Conservation (phyloP, 1,284 basidiomycete genomes). For the Apiotrichum domesticum region DNA sequence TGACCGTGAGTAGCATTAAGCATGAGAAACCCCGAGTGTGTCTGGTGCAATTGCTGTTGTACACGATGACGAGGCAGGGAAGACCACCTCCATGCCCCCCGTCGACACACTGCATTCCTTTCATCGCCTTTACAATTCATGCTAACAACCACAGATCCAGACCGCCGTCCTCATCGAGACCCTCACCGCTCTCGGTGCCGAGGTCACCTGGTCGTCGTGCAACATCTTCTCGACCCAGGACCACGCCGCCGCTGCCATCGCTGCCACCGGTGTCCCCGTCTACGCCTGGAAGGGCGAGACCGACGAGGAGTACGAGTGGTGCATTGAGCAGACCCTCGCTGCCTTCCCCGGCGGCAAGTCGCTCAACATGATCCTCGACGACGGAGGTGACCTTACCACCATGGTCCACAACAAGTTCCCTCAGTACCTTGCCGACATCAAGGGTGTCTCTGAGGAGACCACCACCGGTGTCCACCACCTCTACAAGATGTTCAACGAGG, state of each 20-base stretch:
- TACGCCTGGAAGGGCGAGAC: constrained; percentile 99
- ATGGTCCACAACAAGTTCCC: constrained; percentile 96
- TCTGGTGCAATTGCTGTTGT: too few species aligned
- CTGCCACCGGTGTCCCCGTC: constrained; percentile 95
- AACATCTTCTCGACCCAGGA: constrained; percentile 99
- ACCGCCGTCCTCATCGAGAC: constrained; percentile 73
- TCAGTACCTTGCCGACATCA: constrained; percentile 74
- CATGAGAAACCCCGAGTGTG: too few species aligned
- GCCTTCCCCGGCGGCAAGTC: constrained; percentile 64
- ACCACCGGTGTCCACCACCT: constrained; percentile 99
- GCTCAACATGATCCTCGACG: constrained; percentile 99
- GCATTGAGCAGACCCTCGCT: constrained; percentile 89
- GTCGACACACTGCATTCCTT: too few species aligned
- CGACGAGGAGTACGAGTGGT: constrained; percentile 98
- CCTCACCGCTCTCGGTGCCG: constrained; percentile 86
- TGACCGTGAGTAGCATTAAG: constrained; percentile 89
- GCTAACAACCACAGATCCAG: background rate
- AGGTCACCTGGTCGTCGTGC: constrained; percentile 99
- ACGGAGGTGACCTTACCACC: constrained; percentile 94
- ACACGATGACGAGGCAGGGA: too few species aligned
- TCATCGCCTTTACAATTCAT: too few species aligned
- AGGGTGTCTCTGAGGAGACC: constrained; percentile 96
- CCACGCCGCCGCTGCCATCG: constrained; percentile 96
- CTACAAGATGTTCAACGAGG: constrained; percentile 94
- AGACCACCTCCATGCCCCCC: too few species aligned